Evolutionary conservation across 1,284 basidiomycete genomes (phyloP), one percentile per base, ranked within the genome.

Genomic region (Ceratobasidium sp.): DNA sequence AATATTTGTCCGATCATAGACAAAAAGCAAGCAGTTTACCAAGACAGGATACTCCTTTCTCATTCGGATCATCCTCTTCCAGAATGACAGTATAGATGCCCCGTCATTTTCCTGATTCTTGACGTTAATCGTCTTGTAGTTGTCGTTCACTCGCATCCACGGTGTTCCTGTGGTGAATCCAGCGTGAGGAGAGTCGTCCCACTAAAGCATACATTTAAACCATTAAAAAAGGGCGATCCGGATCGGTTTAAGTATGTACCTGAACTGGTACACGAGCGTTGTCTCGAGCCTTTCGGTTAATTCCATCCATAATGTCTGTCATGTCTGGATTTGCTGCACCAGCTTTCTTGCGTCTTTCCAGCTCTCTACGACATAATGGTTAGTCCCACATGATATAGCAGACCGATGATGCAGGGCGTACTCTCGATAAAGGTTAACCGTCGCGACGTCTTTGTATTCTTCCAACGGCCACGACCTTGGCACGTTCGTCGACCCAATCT

Each of bases 401-500:
- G 50, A n/a, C 26, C 36, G 57, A n/a, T 69, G 18, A 39, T 6
- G 16, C n/a, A 45, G 9, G 23, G 78, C 81, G 52, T 61, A 84
- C 85, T 81, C 73, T 0, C 80, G 77, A 76, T 82, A 85, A 72
- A 81, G 87, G 76, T 88, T 89, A 74, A 83, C 80, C 2, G 86
- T 82, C 48, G 86, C 86, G 21, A 89, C 83, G 74, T 92, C 91
- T 77, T 88, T 88, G 78, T 89, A 92, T 74, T 92, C 90, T 67
- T 90, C 87, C n/a, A 90, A 82, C 0, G 85, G 84, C 90, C 91
- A 92, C 3, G 80, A 79, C 39, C 81, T 77, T 6, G 91, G 89
- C 50, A 92, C 85, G 74, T 93, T 93, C 79, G 84, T 85, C 80
- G 90, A 82, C 0, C 87, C 91, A 0, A 93, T 84, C 77, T 92